phyloP scores from a whole-genome alignment of 495 filamentous ascomycete species.

The Penicillium cinerascens region DNA sequence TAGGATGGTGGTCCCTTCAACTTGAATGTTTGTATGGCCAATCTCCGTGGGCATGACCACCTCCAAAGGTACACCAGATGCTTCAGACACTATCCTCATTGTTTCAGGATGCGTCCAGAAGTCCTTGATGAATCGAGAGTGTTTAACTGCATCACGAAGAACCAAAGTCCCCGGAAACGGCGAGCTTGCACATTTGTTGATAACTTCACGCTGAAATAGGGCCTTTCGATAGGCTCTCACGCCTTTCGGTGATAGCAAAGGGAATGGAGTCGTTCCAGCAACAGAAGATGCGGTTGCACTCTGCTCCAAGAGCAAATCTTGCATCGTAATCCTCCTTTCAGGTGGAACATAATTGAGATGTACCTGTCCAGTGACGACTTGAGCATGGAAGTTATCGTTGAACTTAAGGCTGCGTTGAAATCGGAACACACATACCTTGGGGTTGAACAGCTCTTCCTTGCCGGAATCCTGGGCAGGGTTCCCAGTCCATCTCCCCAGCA shows the following conservation, averaged over 20 bases:
- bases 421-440: slow-evolving; percentile 1
- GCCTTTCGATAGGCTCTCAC: slow-evolving; percentile 24
- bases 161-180: slow-evolving; percentile 24
- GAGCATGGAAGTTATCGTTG: neutral
- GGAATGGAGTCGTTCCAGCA: slow-evolving; percentile 21
- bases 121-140: slow-evolving; percentile 27
- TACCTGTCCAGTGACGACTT: slow-evolving; percentile 1
- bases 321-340: slow-evolving; percentile 15
- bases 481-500: neutral
- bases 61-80: slow-evolving; percentile 24
- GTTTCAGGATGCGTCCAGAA: slow-evolving; percentile 32
- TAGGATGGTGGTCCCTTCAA: slow-evolving; percentile 14
- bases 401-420: neutral
- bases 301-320: slow-evolving; percentile 12
- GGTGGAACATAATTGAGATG: slow-evolving; percentile 18
- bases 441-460: slow-evolving; percentile 7
- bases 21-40: slow-evolving; percentile 35
- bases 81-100: slow-evolving; percentile 24
- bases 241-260: slow-evolving; percentile 14
- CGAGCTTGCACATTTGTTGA: slow-evolving; percentile 14
- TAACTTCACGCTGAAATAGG: slow-evolving; percentile 12
- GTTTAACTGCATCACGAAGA: slow-evolving; percentile 24
- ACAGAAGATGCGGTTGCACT: slow-evolving; percentile 13
- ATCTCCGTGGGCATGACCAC: slow-evolving; percentile 32
- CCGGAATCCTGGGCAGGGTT: neutral